phyloP scores from a whole-genome alignment of 1,284 basidiomycete species.

The Inonotus obliquus region DNA sequence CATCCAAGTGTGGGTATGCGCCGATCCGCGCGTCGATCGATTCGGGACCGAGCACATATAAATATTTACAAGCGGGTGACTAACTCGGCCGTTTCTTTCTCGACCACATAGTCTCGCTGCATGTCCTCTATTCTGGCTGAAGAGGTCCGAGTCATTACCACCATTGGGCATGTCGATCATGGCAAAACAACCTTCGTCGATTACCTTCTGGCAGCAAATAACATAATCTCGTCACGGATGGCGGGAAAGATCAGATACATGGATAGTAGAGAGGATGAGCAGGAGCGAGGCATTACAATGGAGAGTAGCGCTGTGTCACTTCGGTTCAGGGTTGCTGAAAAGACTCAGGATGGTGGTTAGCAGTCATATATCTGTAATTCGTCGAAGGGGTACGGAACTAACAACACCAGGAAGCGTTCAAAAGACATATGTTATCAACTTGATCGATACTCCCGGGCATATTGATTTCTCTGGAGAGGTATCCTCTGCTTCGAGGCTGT shows the following conservation, averaged over 20 bases:
- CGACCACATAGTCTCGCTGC: neutral
- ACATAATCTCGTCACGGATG: slow-evolving; percentile 93
- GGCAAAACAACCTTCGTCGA: slow-evolving; percentile 97
- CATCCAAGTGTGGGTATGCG: neutral
- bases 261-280: slow-evolving; percentile 96
- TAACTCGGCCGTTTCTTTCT: neutral
- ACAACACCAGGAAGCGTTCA: slow-evolving; percentile 43
- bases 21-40: neutral
- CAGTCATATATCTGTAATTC: slow-evolving; percentile 25
- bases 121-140: slow-evolving; percentile 47
- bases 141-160: slow-evolving; percentile 73
- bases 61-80: neutral
- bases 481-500: slow-evolving; percentile 88
- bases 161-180: slow-evolving; percentile 84
- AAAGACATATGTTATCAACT: slow-evolving; percentile 79
- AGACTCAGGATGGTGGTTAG: slow-evolving; percentile 40
- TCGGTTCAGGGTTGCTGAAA: slow-evolving; percentile 73
- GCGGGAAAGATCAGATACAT: slow-evolving; percentile 96
- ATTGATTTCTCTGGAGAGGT: slow-evolving; percentile 99
- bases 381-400: slow-evolving; percentile 11
- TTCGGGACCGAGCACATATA: neutral
- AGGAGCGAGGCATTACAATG: slow-evolving; percentile 98
- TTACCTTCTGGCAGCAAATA: slow-evolving; percentile 92
- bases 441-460: slow-evolving; percentile 99
- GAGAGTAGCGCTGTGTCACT: slow-evolving; percentile 93